A percentile compares a stretch with the other conserved stretches of the same genome.
phyloP scores from a whole-genome alignment of 1,284 basidiomycete species.

The Microbotryum silenes-acaulis region DNA sequence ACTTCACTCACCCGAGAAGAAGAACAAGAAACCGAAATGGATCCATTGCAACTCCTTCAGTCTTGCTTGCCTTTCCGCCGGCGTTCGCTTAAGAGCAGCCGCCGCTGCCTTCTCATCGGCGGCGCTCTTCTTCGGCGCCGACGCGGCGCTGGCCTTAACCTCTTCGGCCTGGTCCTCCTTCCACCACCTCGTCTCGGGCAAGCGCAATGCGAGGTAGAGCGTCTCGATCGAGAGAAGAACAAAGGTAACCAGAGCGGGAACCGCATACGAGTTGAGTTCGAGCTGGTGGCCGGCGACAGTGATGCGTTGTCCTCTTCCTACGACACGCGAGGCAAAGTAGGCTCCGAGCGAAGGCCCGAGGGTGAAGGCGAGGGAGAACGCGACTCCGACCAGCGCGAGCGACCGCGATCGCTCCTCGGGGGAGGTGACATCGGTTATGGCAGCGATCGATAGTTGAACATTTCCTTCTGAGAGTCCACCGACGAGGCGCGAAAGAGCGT shows the following conservation, averaged over 20 bases:
- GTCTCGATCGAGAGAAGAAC: constrained; percentile 35
- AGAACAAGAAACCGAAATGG: constrained; percentile 72
- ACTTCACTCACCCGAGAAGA: constrained; percentile 60
- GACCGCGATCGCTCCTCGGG: constrained; percentile 54
- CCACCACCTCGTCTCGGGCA: constrained; percentile 38
- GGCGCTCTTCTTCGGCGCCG: constrained; percentile 22
- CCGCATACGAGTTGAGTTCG: constrained; percentile 63
- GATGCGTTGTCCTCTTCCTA: constrained; percentile 31
- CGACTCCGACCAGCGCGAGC: constrained; percentile 84
- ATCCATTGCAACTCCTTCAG: constrained; percentile 50
- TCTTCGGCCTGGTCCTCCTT: constrained; percentile 22
- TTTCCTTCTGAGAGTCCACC: constrained; percentile 76
- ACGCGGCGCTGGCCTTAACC: constrained; percentile 4
- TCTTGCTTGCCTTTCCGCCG: constrained; percentile 23
- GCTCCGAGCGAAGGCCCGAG: constrained; percentile 55
- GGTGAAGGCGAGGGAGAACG: constrained; percentile 82
- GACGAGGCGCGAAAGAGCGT: constrained; percentile 76
- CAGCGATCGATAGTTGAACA: constrained; percentile 54
- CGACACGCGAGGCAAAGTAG: constrained; percentile 42
- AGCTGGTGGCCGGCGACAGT: constrained; percentile 45
- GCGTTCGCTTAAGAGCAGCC: neutral
- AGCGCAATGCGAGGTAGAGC: constrained; percentile 18
- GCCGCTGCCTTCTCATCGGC: constrained; percentile 11
- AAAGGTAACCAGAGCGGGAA: constrained; percentile 54
- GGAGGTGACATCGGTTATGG: constrained; percentile 77